These are phyloP conservation scores for Cynanchum wilfordii DNA, from an alignment of 257 asterid genomes.

Conservation along the genomic window DNA sequence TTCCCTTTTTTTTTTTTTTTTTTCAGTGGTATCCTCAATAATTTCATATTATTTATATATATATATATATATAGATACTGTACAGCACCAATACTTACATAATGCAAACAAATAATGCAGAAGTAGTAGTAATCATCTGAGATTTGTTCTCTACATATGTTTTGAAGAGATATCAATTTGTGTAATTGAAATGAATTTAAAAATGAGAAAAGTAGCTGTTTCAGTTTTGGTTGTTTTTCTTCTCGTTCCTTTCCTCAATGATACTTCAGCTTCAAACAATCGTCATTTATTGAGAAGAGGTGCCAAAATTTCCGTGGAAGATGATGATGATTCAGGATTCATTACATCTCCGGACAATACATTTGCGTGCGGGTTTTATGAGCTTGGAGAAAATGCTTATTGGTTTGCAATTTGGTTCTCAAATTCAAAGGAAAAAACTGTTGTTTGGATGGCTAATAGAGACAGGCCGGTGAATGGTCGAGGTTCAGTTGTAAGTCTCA, in stretches of 20 bases:
- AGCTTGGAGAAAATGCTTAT: constrained; percentile 48
- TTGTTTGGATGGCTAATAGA: constrained; percentile 62
- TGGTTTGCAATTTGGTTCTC: constrained; percentile 72
- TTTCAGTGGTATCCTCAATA: too few species aligned
- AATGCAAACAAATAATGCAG: too few species aligned
- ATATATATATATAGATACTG: too few species aligned
- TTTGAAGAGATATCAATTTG: not conserved
- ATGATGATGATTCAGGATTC: constrained; percentile 20
- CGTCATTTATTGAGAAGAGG: constrained; percentile 27
- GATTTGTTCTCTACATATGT: not conserved
- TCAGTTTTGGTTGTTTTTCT: constrained; percentile 1
- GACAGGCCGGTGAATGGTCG: constrained; percentile 49
- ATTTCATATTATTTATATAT: too few species aligned
- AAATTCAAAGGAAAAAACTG: constrained; percentile 49
- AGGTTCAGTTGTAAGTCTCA: constrained; percentile 30
- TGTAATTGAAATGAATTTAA: not conserved
- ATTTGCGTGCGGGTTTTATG: constrained; percentile 58
- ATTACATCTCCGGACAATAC: constrained; percentile 44
- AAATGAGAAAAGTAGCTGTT: not conserved
- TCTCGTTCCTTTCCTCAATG: constrained; percentile 6
- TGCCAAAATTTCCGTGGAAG: constrained; percentile 40
- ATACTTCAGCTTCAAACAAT: constrained; percentile 23
- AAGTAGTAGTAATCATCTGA: not conserved
- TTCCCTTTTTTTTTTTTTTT: too few species aligned
- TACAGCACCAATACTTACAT: too few species aligned